Percentiles rank a stretch among this genome's conserved stretches.
phyloP scores from a whole-genome alignment of 495 filamentous ascomycete genomes.

The Trichoderma orchidacearum region DNA sequence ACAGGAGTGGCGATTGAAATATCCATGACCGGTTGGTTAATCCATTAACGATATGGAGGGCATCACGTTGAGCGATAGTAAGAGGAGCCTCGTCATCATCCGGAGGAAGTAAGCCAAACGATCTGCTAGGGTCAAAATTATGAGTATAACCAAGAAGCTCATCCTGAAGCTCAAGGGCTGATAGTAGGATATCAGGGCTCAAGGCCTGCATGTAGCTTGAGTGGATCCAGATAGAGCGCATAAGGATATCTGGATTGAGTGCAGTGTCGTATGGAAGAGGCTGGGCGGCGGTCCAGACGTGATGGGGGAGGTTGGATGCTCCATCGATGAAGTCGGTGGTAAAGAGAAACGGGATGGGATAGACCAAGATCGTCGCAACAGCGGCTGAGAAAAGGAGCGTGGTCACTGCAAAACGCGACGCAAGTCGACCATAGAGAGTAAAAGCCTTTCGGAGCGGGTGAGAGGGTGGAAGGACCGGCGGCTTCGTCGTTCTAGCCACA shows the following conservation, averaged over 20 bases:
- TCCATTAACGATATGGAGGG: slow-evolving; percentile 36
- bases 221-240: slow-evolving; percentile 45
- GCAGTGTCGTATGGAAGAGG: slow-evolving; percentile 28
- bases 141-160: slow-evolving; percentile 38
- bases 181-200: slow-evolving; percentile 42
- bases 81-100: slow-evolving; percentile 15
- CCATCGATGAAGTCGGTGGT: slow-evolving; percentile 44
- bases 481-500: slow-evolving; percentile 40
- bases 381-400: slow-evolving; percentile 50
- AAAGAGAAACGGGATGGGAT: slow-evolving; percentile 55
- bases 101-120: not conserved
- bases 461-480: slow-evolving; percentile 40
- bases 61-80: slow-evolving; percentile 26
- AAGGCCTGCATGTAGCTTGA: slow-evolving; percentile 59
- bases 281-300: slow-evolving; percentile 64
- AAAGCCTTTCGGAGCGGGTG: slow-evolving; percentile 49
- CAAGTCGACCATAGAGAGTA: slow-evolving; percentile 45
- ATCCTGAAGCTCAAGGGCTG: slow-evolving; percentile 50
- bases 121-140: slow-evolving; percentile 31
- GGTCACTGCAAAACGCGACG: slow-evolving; percentile 51
- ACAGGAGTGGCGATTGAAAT: slow-evolving; percentile 61
- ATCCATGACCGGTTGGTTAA: slow-evolving; percentile 42
- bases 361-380: slow-evolving; percentile 47
- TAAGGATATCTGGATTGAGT: slow-evolving; percentile 36
- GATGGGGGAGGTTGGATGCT: slow-evolving; percentile 49